Percentiles rank a stretch among this genome's conserved stretches.
These are phyloP conservation scores for Setomelanomma holmii DNA, from an alignment of 2,329 filamentous ascomycete genomes.

Conservation along the genomic window DNA sequence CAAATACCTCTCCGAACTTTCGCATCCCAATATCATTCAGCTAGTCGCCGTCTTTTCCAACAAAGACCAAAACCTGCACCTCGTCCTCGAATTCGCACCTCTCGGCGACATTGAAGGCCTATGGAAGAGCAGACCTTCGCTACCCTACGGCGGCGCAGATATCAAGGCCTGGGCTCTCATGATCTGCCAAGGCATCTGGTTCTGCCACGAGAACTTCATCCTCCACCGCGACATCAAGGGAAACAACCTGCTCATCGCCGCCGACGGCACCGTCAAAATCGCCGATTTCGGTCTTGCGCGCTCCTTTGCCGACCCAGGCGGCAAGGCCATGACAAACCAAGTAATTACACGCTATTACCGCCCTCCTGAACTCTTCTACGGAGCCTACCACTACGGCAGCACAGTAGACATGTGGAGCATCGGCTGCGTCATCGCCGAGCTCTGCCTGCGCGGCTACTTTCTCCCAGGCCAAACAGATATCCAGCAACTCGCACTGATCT, in stretches of 20 bases:
- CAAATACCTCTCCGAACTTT: constrained; percentile 91
- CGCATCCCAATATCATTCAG: constrained; percentile 93
- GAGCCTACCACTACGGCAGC: constrained; percentile 85
- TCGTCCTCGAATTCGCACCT: constrained; percentile 92
- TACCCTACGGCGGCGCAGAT: constrained; percentile 85
- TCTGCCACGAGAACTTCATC: constrained; percentile 93
- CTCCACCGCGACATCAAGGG: constrained; percentile 98
- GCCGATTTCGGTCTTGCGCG: constrained; percentile 97
- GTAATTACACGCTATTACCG: constrained; percentile 98
- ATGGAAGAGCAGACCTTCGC: constrained; percentile 75
- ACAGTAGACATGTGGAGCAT: constrained; percentile 95
- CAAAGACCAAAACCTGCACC: constrained; percentile 94
- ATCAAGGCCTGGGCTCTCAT: constrained; percentile 99
- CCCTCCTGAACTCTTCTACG: constrained; percentile 91
- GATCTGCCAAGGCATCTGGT: constrained; percentile 91
- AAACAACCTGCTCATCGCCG: constrained; percentile 94
- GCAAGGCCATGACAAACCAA: constrained; percentile 88
- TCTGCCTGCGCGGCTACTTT: constrained; percentile 82
- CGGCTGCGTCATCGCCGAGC: constrained; percentile 90
- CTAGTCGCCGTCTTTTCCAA: constrained; percentile 92
- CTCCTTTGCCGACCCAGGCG: constrained; percentile 87
- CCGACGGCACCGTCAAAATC: constrained; percentile 91
- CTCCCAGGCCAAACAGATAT: constrained; percentile 85
- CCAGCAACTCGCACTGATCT: constrained; percentile 84
- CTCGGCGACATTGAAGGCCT: constrained; percentile 95